Evolutionary conservation across 2,329 filamentous ascomycete species (phyloP).

Genomic region (Epichloe coenophiala): DNA sequence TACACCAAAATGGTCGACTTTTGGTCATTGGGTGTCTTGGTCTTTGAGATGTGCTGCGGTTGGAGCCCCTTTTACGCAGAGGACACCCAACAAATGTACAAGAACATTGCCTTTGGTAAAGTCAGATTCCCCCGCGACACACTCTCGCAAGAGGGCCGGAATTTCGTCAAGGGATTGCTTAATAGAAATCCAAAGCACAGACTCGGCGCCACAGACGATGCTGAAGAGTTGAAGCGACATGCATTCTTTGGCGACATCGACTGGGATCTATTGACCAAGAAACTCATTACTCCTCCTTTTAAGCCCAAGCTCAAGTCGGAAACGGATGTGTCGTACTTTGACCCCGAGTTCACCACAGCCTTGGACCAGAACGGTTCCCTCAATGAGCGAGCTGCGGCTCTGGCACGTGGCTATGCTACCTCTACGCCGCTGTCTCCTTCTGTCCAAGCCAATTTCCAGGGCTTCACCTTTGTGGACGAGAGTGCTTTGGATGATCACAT

Average conservation of each 20-base stretch:
- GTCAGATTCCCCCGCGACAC: slow-evolving; percentile 88
- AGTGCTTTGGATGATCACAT: slow-evolving; percentile 85
- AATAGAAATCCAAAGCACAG: slow-evolving; percentile 96
- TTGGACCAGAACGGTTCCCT: slow-evolving; percentile 75
- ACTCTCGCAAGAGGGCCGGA: slow-evolving; percentile 83
- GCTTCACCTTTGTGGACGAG: slow-evolving; percentile 98
- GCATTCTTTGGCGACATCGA: slow-evolving; percentile 91
- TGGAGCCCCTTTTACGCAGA: slow-evolving; percentile 99
- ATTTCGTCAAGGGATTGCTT: slow-evolving; percentile 93
- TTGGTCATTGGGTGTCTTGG: slow-evolving; percentile 92
- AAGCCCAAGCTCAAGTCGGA: slow-evolving; percentile 95
- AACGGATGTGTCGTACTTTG: slow-evolving; percentile 94
- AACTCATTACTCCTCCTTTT: slow-evolving; percentile 90
- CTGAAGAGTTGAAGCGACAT: slow-evolving; percentile 85
- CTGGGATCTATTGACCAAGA: slow-evolving; percentile 78
- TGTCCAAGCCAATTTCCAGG: slow-evolving; percentile 95
- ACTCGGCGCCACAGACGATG: slow-evolving; percentile 79
- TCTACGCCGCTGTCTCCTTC: slow-evolving; percentile 89
- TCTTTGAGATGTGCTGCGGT: slow-evolving; percentile 99
- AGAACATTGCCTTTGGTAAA: slow-evolving; percentile 99
- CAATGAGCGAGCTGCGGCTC: slow-evolving; percentile 77
- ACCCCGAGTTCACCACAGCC: slow-evolving; percentile 95
- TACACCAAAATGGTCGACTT: slow-evolving; percentile 99
- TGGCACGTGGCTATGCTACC: slow-evolving; percentile 74
- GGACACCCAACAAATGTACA: slow-evolving; percentile 99